Conservation (phyloP, 2,329 filamentous ascomycete genomes). For the Ophiostoma piceae region DNA sequence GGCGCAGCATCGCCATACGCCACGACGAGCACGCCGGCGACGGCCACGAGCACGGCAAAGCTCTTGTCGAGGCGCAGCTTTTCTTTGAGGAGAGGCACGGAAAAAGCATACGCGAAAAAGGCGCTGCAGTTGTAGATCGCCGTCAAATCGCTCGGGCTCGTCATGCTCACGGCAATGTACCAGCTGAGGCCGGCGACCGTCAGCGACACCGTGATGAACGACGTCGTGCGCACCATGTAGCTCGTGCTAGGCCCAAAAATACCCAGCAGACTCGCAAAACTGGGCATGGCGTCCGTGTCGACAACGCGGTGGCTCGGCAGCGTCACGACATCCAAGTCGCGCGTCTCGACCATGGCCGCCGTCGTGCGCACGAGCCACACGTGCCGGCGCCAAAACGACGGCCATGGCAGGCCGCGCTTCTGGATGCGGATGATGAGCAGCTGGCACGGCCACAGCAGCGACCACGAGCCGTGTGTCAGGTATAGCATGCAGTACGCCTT, state of each 20-base stretch:
- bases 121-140: conserved; percentile 99
- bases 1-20: conserved; percentile 74
- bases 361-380: conserved; percentile 48
- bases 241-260: conserved; percentile 8
- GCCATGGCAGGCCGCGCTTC: conserved; percentile 73
- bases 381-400: conserved; percentile 72
- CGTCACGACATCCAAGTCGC: conserved; percentile 54
- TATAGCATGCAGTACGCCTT: conserved; percentile 99
- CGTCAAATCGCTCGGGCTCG: conserved; percentile 86
- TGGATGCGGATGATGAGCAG: conserved; percentile 74
- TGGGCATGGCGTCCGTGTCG: background rate
- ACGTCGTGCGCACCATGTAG: conserved; percentile 76
- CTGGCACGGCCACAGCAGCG: conserved; percentile 80
- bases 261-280: background rate
- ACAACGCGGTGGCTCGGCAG: background rate
- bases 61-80: conserved; percentile 79
- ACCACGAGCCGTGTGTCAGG: conserved; percentile 92
- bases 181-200: conserved; percentile 89
- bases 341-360: conserved; percentile 77
- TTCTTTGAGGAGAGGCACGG: conserved; percentile 81
- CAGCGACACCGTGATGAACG: conserved; percentile 75
- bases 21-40: conserved; percentile 85
- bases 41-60: conserved; percentile 78
- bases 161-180: conserved; percentile 93
- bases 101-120: conserved; percentile 98